Evolutionary conservation across 2,329 filamentous ascomycete species (phyloP).

Genomic region (Sporothrix dimorphospora): DNA sequence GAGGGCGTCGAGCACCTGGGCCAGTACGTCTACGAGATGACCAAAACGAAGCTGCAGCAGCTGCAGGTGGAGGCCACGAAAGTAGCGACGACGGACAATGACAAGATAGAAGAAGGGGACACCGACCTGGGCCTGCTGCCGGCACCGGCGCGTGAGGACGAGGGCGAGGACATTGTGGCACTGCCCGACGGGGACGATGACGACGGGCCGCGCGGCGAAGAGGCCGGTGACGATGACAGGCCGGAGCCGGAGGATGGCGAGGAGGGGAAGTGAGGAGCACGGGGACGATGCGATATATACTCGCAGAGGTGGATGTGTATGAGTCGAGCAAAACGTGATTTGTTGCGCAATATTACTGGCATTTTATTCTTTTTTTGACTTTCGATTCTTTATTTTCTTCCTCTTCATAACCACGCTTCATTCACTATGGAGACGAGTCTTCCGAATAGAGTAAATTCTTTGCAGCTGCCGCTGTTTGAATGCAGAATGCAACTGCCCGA

Average conservation of each 20-base stretch:
- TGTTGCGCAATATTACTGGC: not conserved
- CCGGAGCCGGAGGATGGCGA: not conserved
- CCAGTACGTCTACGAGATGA: constrained; percentile 97
- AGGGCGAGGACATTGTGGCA: constrained; percentile 29
- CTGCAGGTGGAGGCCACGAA: constrained; percentile 45
- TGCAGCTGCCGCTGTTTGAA: not conserved
- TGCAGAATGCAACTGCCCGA: not conserved
- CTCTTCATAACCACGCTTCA: not conserved
- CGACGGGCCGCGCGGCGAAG: not conserved
- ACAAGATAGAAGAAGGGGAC: not conserved
- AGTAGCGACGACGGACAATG: not conserved
- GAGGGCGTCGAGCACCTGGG: constrained; percentile 91
- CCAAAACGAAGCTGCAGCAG: constrained; percentile 61
- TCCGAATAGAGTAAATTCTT: not conserved
- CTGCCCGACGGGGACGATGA: constrained; percentile 28
- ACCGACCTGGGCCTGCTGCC: not conserved
- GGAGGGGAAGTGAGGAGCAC: not conserved
- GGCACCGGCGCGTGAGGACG: constrained; percentile 21
- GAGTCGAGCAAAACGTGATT: not conserved
- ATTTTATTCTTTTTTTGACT: not conserved
- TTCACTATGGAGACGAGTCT: not conserved
- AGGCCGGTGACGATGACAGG: not conserved
- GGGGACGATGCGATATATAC: not conserved
- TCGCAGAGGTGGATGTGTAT: not conserved
- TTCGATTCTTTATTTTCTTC: too few species aligned